phyloP scores from a whole-genome alignment of 805 yeast genomes.

The Pichia thaimueangensis region DNA sequence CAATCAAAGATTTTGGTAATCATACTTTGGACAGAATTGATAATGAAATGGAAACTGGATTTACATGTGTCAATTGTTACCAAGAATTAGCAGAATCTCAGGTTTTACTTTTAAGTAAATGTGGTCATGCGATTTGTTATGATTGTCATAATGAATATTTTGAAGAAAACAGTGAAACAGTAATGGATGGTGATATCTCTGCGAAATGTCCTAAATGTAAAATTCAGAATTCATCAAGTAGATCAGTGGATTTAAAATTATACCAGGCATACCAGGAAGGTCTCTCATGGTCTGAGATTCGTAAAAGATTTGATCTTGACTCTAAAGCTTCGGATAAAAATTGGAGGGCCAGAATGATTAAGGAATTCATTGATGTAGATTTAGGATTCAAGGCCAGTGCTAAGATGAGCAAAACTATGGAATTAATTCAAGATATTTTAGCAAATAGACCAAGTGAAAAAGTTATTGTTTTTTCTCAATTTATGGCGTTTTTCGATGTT shows the following conservation, averaged over 20 bases:
- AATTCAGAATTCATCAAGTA: conserved; percentile 30
- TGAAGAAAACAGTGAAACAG: conserved; percentile 36
- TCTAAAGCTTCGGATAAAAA: conserved; percentile 20
- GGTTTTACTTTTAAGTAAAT: conserved; percentile 42
- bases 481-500: conserved; percentile 71
- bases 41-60: conserved; percentile 31
- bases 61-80: conserved; percentile 59
- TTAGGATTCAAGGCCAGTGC: conserved; percentile 56
- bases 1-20: conserved; percentile 18
- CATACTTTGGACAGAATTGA: conserved; percentile 31
- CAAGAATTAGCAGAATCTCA: conserved; percentile 43
- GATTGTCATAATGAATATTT: conserved; percentile 50
- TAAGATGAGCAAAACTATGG: conserved; percentile 58
- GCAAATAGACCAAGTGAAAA: conserved; percentile 56
- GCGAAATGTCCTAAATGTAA: conserved; percentile 56
- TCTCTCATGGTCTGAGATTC: conserved; percentile 20
- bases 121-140: conserved; percentile 73
- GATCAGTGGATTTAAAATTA: conserved; percentile 40
- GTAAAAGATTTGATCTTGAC: conserved; percentile 19
- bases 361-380: conserved; percentile 27
- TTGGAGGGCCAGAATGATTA: conserved; percentile 24
- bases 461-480: conserved; percentile 78
- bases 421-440: conserved; percentile 48
- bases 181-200: conserved; percentile 26
- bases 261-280: conserved; percentile 42